Evolutionary conservation across 352 stramenopile genomes (phyloP), one percentile per base, ranked within the genome.

Genomic region (Pilasporangium apinafurcum): DNA sequence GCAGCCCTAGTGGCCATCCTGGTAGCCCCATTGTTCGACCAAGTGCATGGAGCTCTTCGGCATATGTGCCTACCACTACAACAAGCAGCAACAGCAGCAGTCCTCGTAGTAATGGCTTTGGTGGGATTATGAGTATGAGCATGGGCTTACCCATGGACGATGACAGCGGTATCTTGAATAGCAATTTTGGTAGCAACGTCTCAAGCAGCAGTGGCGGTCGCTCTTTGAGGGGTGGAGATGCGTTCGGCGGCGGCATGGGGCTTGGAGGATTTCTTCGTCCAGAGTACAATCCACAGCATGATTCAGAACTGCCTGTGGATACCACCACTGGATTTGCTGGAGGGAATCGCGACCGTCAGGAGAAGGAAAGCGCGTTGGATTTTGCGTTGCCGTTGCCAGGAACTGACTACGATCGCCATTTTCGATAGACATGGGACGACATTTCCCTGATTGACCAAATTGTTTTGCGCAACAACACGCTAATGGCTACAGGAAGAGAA

Each of bases 221-320:
- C n/a, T n/a, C n/a, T n/a, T n/a, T n/a, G 22, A 36, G 8, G 10
- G 39, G 39, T 36, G 20, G 22, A 2, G 39, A 39, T 41, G 49
- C 41, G 12, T 62, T 62, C n/a, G 48, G 41, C 14, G 34, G 29
- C 39, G 37, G 50, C 10, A 61, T 78, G 45, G 61, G 61, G 17
- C 61, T 87, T n/a, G 59, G 68, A 7, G 68, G 68, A n/a, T 83
- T 84, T 54, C 61, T 90, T 37, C 53, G 73, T 31, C 64, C 56
- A 42, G 61, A 81, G 22, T 90, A 79, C 45, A 51, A 70, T 24
- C 47, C 74, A 18, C 49, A 64, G 13, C 51, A 63, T 10, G 59
- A 80, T 24, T 50, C 65, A 2, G 65, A 83, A 38, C 51, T 80
- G n/a, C 67, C 59, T 5, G 46, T 87, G 4, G 62, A 83, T 8